phyloP scores from a whole-genome alignment of 2,329 filamentous ascomycete genomes.

The Trichoderma aggressivum region DNA sequence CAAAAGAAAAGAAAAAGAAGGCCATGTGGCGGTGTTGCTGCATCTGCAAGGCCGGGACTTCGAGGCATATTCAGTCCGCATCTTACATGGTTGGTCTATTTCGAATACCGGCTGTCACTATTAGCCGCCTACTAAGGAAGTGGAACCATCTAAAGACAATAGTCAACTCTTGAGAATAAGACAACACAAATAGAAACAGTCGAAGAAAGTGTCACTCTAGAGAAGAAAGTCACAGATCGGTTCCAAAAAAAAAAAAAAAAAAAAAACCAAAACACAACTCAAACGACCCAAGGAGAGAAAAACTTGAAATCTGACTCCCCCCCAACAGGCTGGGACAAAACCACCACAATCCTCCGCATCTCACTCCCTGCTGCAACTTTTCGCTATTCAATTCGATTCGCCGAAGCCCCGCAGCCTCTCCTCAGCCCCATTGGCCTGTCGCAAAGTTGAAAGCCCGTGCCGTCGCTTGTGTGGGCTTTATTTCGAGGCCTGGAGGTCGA shows the following conservation, averaged over 20 bases:
- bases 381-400: neutral
- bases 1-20: neutral
- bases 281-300: neutral
- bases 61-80: neutral
- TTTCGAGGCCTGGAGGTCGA: constrained; percentile 7
- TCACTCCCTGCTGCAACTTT: neutral
- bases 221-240: neutral
- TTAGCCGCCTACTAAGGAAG: neutral
- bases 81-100: neutral
- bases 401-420: neutral
- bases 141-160: neutral
- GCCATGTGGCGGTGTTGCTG: neutral
- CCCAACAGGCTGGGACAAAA: neutral
- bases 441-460: neutral
- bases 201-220: neutral
- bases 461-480: neutral
- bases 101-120: neutral
- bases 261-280: neutral
- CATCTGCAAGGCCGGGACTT: neutral
- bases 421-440: neutral
- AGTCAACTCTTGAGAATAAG: neutral
- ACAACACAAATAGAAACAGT: neutral
- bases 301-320: neutral
- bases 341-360: neutral
- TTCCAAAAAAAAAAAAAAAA: accelerated